A percentile compares a stretch with the other conserved stretches of the same genome.
Evolutionary conservation across 495 filamentous ascomycete genomes (phyloP).

Genomic region (Letharia lupina): DNA sequence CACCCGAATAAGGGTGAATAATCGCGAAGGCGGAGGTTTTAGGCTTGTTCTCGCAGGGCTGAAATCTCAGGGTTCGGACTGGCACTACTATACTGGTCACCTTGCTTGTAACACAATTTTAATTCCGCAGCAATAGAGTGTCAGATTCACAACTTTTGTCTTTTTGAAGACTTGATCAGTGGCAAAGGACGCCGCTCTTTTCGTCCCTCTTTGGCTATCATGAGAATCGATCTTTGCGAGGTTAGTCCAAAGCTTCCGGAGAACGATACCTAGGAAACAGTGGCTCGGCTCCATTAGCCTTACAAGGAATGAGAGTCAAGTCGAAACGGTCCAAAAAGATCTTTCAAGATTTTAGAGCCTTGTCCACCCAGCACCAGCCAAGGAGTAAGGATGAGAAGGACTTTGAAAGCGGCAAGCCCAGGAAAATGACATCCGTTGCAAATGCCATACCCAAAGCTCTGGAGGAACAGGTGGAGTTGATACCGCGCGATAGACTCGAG

Average conservation of each 20-base stretch:
- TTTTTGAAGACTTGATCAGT: not conserved
- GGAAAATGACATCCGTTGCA: slow-evolving; percentile 1
- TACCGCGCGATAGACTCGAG: slow-evolving; percentile 7
- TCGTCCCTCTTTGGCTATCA: not conserved
- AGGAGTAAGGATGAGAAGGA: not conserved
- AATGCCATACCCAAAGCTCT: not conserved
- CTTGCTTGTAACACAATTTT: not conserved
- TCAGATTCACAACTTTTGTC: not conserved
- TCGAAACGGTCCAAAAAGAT: not conserved
- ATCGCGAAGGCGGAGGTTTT: too few relatives aligned
- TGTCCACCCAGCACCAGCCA: not conserved
- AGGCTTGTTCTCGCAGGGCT: not conserved
- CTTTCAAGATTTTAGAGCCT: not conserved
- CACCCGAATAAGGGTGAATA: too few relatives aligned
- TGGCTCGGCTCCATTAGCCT: slow-evolving; percentile 6
- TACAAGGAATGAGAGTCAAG: slow-evolving; percentile 1
- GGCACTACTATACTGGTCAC: not conserved
- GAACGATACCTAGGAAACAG: slow-evolving; percentile 4
- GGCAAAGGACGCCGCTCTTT: not conserved
- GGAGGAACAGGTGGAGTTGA: slow-evolving; percentile 7
- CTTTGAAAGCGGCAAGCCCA: not conserved
- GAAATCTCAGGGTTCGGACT: not conserved
- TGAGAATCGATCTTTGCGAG: not conserved
- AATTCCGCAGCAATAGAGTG: too few relatives aligned
- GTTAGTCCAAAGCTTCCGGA: not conserved